Percentiles rank a stretch among this genome's conserved stretches.
These are phyloP conservation scores for Pythium folliculosum DNA, from an alignment of 352 stramenopile species.

Conservation along the genomic window DNA sequence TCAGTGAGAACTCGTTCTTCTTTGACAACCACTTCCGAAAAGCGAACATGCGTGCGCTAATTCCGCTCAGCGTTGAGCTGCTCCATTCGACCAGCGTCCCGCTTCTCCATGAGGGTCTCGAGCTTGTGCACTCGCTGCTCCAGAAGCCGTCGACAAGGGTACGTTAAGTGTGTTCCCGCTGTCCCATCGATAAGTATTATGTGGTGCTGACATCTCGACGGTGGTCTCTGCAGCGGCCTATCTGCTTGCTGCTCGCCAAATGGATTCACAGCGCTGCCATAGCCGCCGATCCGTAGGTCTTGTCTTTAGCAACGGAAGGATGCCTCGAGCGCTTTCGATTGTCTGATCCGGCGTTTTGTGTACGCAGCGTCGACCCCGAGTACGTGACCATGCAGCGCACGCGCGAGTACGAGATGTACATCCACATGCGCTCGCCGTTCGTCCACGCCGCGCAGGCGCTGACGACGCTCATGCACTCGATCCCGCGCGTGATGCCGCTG, in stretches of 20 bases:
- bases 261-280: constrained; percentile 46
- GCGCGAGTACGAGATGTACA: constrained; percentile 56
- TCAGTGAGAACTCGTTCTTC: constrained; percentile 55
- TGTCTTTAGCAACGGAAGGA: not conserved
- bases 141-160: constrained; percentile 17
- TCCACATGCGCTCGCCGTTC: constrained; percentile 55
- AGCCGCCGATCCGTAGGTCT: constrained; percentile 38
- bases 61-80: constrained; percentile 38
- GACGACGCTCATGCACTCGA: constrained; percentile 53
- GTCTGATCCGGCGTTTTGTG: not conserved
- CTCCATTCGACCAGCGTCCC: constrained; percentile 39
- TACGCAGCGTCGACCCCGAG: constrained; percentile 32
- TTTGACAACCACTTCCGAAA: constrained; percentile 41
- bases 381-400: constrained; percentile 41
- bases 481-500: constrained; percentile 37
- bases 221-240: constrained; percentile 26
- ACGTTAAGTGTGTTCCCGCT: not conserved
- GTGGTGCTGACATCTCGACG: too few species aligned
- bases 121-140: constrained; percentile 56
- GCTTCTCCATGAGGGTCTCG: constrained; percentile 64
- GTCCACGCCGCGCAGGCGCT: constrained; percentile 48
- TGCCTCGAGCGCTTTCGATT: not conserved
- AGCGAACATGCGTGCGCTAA: constrained; percentile 38
- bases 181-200: too few species aligned
- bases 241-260: constrained; percentile 40